Evolutionary conservation across 2,329 filamentous ascomycete genomes (phyloP).

Genomic region (Uncinocarpus reesii): DNA sequence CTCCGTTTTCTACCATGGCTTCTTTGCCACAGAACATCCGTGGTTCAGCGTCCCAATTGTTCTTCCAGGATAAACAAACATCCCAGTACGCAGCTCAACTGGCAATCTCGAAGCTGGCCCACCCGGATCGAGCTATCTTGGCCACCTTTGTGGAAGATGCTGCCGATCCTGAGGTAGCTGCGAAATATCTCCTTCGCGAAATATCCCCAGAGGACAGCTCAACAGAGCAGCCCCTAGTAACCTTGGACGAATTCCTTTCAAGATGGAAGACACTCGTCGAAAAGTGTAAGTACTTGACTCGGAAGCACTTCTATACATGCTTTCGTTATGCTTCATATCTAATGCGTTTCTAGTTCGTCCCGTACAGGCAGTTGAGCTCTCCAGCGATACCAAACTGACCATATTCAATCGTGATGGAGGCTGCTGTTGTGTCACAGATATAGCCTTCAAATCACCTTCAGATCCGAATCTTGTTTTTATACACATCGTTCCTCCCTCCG

Average conservation of each 20-base stretch:
- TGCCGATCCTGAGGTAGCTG: slow-evolving; percentile 15
- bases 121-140: slow-evolving; percentile 18
- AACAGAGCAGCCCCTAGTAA: background rate
- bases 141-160: slow-evolving; percentile 16
- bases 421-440: slow-evolving; percentile 13
- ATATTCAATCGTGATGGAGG: slow-evolving; percentile 18
- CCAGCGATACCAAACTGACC: slow-evolving; percentile 11
- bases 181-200: slow-evolving; percentile 14
- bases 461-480: slow-evolving; percentile 5
- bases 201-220: background rate
- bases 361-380: slow-evolving; percentile 3
- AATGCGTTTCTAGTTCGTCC: slow-evolving; percentile 14
- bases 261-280: slow-evolving; percentile 16
- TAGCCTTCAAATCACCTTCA: slow-evolving; percentile 3
- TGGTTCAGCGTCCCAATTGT: slow-evolving; percentile 18
- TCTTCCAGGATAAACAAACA: slow-evolving; percentile 17
- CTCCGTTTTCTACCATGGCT: too few species aligned
- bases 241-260: slow-evolving; percentile 9
- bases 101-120: slow-evolving; percentile 15
- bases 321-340: too few species aligned
- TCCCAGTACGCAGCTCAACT: slow-evolving; percentile 16
- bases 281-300: slow-evolving; percentile 13
- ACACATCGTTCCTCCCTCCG: slow-evolving; percentile 9
- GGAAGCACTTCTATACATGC: background rate
- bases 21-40: too few species aligned